These are phyloP conservation scores for Talaromyces borbonicus DNA, from an alignment of 495 filamentous ascomycete genomes.

Conservation along the genomic window DNA sequence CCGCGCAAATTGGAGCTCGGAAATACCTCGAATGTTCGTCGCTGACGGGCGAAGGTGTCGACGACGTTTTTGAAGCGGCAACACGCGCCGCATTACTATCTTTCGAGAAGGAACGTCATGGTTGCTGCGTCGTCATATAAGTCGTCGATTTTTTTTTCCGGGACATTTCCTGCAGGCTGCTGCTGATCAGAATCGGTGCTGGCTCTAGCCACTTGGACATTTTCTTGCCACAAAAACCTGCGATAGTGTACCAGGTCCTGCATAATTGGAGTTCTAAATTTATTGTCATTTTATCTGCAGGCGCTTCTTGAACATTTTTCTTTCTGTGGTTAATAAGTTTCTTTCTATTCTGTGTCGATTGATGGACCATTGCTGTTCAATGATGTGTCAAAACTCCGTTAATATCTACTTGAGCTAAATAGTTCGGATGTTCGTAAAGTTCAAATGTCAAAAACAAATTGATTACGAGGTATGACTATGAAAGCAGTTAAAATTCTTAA, in stretches of 20 bases:
- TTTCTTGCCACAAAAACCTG: constrained; percentile 1
- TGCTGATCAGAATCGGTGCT: neutral
- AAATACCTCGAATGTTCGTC: constrained; percentile 98
- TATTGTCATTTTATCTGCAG: neutral
- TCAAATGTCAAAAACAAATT: no score
- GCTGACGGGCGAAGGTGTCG: constrained; percentile 93
- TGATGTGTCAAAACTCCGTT: no score
- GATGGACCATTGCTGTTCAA: no score
- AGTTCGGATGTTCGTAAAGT: no score
- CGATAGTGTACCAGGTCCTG: neutral
- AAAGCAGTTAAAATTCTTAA: no score
- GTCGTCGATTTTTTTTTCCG: neutral
- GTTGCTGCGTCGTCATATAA: constrained; percentile 90
- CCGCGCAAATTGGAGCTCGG: constrained; percentile 76
- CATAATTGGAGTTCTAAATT: constrained; percentile 1
- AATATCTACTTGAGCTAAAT: no score
- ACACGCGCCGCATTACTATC: constrained; percentile 89
- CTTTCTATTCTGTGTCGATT: no score
- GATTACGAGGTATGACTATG: no score
- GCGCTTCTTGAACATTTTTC: neutral
- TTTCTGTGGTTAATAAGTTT: neutral
- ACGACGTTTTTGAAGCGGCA: constrained; percentile 97
- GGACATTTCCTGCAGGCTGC: no score
- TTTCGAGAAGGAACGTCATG: constrained; percentile 77
- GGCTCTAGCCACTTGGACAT: neutral